These are phyloP conservation scores for Camellia oleifera DNA, from an alignment of 179 eudicot species.

Conservation along the genomic window DNA sequence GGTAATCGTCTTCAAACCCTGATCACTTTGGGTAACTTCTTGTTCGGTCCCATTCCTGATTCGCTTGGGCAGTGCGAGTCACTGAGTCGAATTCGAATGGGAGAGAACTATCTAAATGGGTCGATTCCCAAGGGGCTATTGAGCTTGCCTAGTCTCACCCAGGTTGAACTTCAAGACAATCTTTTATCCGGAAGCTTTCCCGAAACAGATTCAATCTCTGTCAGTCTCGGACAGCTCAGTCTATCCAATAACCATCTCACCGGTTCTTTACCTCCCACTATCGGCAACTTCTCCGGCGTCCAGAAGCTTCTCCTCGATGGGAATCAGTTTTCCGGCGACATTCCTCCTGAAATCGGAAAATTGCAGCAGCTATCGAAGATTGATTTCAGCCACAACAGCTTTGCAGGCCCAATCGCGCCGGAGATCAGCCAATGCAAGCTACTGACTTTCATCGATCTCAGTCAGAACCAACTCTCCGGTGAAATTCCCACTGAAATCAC, in stretches of 20 bases:
- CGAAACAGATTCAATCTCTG: conserved; percentile 36
- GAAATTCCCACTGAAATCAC: conserved; percentile 72
- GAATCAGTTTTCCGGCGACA: conserved; percentile 52
- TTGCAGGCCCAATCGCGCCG: conserved; percentile 53
- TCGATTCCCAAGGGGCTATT: conserved; percentile 81
- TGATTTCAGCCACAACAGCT: conserved; percentile 65
- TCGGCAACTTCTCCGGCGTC: conserved; percentile 65
- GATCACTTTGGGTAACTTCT: conserved; percentile 68
- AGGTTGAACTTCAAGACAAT: conserved; percentile 84
- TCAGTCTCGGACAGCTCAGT: conserved; percentile 64
- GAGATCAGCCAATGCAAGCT: conserved; percentile 63
- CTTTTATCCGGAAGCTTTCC: conserved; percentile 77
- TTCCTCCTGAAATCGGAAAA: conserved; percentile 64
- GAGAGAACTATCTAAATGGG: conserved; percentile 82
- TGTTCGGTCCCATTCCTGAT: conserved; percentile 75
- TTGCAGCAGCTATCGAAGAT: conserved; percentile 75
- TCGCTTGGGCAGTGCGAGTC: conserved; percentile 63
- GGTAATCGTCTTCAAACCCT: conserved; percentile 57
- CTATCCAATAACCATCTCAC: conserved; percentile 71
- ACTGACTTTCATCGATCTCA: conserved; percentile 70
- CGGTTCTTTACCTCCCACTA: conserved; percentile 65
- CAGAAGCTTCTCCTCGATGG: conserved; percentile 80
- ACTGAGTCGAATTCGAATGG: conserved; percentile 68
- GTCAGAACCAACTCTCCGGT: conserved; percentile 61
- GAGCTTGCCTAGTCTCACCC: conserved; percentile 62